These are phyloP conservation scores for Phytophthora kernoviae DNA, from an alignment of 352 stramenopile genomes.

Conservation along the genomic window DNA sequence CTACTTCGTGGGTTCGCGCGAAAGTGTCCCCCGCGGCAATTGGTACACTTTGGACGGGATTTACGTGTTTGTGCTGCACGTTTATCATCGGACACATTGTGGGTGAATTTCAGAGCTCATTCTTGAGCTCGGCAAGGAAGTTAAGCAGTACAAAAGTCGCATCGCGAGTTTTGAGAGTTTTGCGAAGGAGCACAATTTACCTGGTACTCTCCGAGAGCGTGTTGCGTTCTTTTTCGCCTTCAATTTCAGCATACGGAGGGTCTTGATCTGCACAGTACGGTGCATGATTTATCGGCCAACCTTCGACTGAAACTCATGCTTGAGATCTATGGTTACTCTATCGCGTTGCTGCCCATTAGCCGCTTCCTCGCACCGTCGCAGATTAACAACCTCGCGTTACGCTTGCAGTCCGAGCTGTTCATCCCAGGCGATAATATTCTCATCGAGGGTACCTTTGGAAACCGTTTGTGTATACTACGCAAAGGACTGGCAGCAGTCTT, in stretches of 20 bases:
- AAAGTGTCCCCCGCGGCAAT: constrained; percentile 55
- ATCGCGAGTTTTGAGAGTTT: constrained; percentile 81
- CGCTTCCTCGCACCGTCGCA: constrained; percentile 55
- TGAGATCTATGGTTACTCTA: constrained; percentile 65
- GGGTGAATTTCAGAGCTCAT: constrained; percentile 84
- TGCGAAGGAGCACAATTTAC: constrained; percentile 62
- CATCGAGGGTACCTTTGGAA: constrained; percentile 62
- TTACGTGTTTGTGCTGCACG: constrained; percentile 64
- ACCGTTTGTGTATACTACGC: constrained; percentile 62
- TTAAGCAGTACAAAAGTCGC: constrained; percentile 68
- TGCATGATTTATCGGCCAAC: constrained; percentile 71
- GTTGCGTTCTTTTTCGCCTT: constrained; percentile 67
- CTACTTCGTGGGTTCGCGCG: constrained; percentile 58
- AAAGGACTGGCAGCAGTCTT: constrained; percentile 62
- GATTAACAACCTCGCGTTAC: constrained; percentile 69
- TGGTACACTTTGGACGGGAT: constrained; percentile 62
- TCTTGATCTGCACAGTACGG: constrained; percentile 50
- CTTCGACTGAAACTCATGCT: constrained; percentile 77
- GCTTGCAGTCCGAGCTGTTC: constrained; percentile 67
- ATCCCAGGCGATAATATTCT: constrained; percentile 72
- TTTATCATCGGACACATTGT: constrained; percentile 83
- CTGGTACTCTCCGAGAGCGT: constrained; percentile 49
- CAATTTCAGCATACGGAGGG: constrained; percentile 64
- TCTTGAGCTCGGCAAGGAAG: constrained; percentile 73
- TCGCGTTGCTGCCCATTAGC: constrained; percentile 58